Base-by-base conservation (phyloP, 1,284 basidiomycete genomes). In the Coniferiporia sulphurascens region DNA sequence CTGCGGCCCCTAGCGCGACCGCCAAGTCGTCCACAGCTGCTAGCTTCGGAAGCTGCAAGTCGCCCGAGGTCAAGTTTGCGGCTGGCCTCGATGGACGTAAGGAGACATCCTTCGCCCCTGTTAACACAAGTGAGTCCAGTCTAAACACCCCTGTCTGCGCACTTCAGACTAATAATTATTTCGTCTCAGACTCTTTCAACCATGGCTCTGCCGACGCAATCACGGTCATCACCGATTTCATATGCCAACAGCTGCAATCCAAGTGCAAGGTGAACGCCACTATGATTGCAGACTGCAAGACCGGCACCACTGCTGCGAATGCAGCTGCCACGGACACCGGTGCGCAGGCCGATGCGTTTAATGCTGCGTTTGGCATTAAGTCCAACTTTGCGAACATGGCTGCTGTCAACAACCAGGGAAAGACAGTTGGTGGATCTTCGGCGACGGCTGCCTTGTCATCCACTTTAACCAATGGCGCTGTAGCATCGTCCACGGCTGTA, bases 11-110 rank as follows among this genome's bases (percentile, higher is more conserved):
- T 17, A 48, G 63, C 36, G 56, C 57, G 19, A 60, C 64, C 44
- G 65, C 65, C 15, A 38, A 38, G 73, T 72, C n/a, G 63, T n/a
- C 55, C 9, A 35, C 66, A 19, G 45, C 55, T 34, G 59, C 58
- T 51, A 52, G 77, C 71, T 81, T 82, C 62, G 80, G 80, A 55
- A 72, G 64, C 41, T 83, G 81, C 70, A 65, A 75, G 21, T 69
- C 78, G 32, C 82, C 81, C 17, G 66, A 80, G 67, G 81, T 84
- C 62, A 71, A 78, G 61, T 84, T 84, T 68, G 81, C 67, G 43
- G 67, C 62, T 35, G 81, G 80, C n/a, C n/a, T n/a, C n/a, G n/a
- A n/a, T n/a, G n/a, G n/a, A n/a, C n/a, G n/a, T n/a, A n/a, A n/a
- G n/a, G n/a, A n/a, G n/a, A n/a, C n/a, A n/a, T n/a, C n/a, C n/a